These are phyloP conservation scores for Wickerhamomyces chambardii DNA, from an alignment of 805 yeast genomes.

Conservation along the genomic window DNA sequence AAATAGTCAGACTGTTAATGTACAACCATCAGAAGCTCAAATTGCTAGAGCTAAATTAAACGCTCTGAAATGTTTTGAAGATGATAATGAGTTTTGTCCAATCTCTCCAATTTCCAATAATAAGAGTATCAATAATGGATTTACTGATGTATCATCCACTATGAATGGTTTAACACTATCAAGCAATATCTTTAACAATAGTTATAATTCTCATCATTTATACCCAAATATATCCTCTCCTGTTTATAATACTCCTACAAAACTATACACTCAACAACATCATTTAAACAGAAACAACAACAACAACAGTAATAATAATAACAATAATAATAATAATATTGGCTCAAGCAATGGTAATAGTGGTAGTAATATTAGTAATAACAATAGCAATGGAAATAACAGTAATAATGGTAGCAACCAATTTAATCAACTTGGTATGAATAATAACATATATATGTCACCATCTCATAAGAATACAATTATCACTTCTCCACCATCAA, in stretches of 20 bases:
- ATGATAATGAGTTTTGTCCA: slow-evolving; percentile 67
- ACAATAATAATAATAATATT: too few species aligned
- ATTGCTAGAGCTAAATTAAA: slow-evolving; percentile 41
- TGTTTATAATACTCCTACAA: not conserved
- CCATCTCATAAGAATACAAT: too few species aligned
- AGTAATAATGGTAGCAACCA: not conserved
- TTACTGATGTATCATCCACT: too few species aligned
- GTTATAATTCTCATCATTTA: not conserved
- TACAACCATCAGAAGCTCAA: slow-evolving; percentile 7
- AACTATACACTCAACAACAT: too few species aligned
- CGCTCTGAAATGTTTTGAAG: slow-evolving; percentile 62
- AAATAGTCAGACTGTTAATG: too few species aligned
- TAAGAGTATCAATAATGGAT: too few species aligned
- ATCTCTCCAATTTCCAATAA: slow-evolving; percentile 1
- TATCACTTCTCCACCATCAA: too few species aligned
- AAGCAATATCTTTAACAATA: not conserved
- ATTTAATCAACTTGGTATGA: too few species aligned
- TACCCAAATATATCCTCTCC: not conserved
- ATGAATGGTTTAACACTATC: not conserved
- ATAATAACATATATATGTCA: too few species aligned
- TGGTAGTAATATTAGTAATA: too few species aligned
- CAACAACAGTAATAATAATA: not conserved
- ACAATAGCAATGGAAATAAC: too few species aligned
- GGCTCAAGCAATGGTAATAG: not conserved
- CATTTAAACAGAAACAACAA: not conserved